Evolutionary conservation across 2,329 filamentous ascomycete species (phyloP), one percentile per base, ranked within the genome.

Genomic region (Epicoccum nigrum): DNA sequence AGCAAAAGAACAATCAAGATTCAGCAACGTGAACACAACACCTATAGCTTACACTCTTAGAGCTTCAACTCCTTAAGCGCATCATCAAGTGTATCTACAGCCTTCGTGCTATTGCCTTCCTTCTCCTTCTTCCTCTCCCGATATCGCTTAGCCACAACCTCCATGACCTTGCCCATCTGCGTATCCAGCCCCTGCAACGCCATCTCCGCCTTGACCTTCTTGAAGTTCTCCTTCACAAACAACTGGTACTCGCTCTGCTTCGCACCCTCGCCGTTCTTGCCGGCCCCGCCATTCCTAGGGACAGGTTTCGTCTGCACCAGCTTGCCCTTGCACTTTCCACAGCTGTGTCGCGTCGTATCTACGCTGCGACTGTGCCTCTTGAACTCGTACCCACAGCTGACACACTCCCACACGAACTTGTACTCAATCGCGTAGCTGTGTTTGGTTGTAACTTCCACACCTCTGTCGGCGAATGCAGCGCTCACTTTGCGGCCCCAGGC

Each of bases 341-440:
- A 97, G 1, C 84, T 82, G 62, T 92, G 86, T 39, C 84, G 82
- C 23, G 69, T 68, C 0, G 87, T 81, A 70, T 97, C 86, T 59
- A 97, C 89, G 68, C 89, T 94, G 74, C 88, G 90, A 13, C 87
- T 92, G 72, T 97, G 93, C 4, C 93, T 81, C 67, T 92, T 89
- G 71, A 89, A 95, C 69, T 89, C 86, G 25, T 82, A 75, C 0
- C 78, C 81, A 68, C 94, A 97, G 3, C 67, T 71, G 4, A 71
- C 76, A 69, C 93, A 97, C 33, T 82, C 78, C 93, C 94, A 97
- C 16, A 92, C 76, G 69, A 93, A 99, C 76, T 93, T 95, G 77
- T 90, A 96, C 62, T 92, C 88, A 65, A 97, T 97, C 41, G 87
- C 83, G 71, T 97, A 99, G 25, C 79, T 83, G 73, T 99, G 93